These are phyloP conservation scores for Mycena albidolilacea DNA, from an alignment of 768 basidiomycete species.

Conservation along the genomic window DNA sequence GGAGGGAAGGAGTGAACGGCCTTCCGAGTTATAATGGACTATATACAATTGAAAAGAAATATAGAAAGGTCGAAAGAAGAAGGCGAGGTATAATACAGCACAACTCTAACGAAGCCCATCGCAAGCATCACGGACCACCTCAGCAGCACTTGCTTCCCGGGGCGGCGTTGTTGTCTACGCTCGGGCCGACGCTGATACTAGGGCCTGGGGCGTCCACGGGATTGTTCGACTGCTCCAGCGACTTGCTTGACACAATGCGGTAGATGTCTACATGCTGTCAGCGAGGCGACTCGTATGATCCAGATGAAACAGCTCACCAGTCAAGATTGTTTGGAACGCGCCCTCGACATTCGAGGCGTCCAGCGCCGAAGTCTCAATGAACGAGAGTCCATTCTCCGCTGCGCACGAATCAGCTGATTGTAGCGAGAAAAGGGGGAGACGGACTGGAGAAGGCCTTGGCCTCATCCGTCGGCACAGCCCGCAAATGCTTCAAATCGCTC, in stretches of 20 bases:
- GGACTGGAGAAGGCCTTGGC: constrained; percentile 91
- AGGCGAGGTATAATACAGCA: constrained; percentile 12
- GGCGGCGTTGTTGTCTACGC: constrained; percentile 71
- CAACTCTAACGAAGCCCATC: constrained; percentile 26
- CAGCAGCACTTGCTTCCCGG: constrained; percentile 78
- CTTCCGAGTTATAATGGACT: neutral
- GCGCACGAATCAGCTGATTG: constrained; percentile 6
- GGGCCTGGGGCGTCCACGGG: constrained; percentile 87
- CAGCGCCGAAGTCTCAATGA: constrained; percentile 99
- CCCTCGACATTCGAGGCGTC: constrained; percentile 99
- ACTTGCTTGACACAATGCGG: constrained; percentile 96
- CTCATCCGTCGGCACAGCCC: constrained; percentile 98
- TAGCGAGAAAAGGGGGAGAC: constrained; percentile 45
- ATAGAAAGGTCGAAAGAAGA: neutral
- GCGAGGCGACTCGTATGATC: neutral
- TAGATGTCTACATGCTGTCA: constrained; percentile 83
- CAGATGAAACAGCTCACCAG: constrained; percentile 67
- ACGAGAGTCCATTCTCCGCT: constrained; percentile 94
- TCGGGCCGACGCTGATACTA: constrained; percentile 89
- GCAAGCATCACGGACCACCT: constrained; percentile 11
- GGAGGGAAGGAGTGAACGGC: no score
- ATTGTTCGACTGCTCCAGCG: constrained; percentile 87
- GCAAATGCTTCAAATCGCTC: constrained; percentile 97
- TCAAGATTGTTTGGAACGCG: constrained; percentile 97
- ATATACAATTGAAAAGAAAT: constrained; percentile 13